Conservation (phyloP, 1,284 basidiomycete genomes). For the Fomitopsis schrenkii region DNA sequence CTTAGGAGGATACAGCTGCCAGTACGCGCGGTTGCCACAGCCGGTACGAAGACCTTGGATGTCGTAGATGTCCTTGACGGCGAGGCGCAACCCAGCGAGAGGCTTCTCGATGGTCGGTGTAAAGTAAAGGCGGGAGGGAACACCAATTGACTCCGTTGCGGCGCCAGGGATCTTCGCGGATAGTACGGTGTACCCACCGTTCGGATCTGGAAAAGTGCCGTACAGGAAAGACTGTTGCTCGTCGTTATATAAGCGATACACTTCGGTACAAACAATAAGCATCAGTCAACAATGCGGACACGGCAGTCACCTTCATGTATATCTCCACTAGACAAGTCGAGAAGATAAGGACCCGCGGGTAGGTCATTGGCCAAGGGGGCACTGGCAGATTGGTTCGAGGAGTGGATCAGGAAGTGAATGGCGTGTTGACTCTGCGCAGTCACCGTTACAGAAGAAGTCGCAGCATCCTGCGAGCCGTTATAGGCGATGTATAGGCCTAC, state of each 20-base stretch:
- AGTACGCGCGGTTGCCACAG: constrained; percentile 31
- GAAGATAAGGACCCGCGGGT: constrained; percentile 26
- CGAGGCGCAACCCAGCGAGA: constrained; percentile 27
- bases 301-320: constrained; percentile 21
- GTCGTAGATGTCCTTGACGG: constrained; percentile 32
- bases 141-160: constrained; percentile 25
- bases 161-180: constrained; percentile 24
- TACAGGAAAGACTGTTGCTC: constrained; percentile 28
- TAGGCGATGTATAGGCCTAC: constrained; percentile 21
- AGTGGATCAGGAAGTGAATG: constrained; percentile 17
- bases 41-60: constrained; percentile 26
- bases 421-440: constrained; percentile 10
- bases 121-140: constrained; percentile 29
- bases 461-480: constrained; percentile 13
- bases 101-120: constrained; percentile 24
- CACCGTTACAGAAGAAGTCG: constrained; percentile 8
- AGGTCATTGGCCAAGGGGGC: constrained; percentile 11
- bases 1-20: constrained; percentile 27
- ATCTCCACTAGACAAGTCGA: constrained; percentile 20
- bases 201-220: constrained; percentile 22
- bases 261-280: constrained; percentile 6
- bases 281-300: neutral
- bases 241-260: constrained; percentile 26
- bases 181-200: constrained; percentile 22
- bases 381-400: constrained; percentile 12